Percentiles rank a stretch among this genome's conserved stretches.
These are phyloP conservation scores for Dipodascopsis tothii DNA, from an alignment of 805 yeast species.

Conservation along the genomic window DNA sequence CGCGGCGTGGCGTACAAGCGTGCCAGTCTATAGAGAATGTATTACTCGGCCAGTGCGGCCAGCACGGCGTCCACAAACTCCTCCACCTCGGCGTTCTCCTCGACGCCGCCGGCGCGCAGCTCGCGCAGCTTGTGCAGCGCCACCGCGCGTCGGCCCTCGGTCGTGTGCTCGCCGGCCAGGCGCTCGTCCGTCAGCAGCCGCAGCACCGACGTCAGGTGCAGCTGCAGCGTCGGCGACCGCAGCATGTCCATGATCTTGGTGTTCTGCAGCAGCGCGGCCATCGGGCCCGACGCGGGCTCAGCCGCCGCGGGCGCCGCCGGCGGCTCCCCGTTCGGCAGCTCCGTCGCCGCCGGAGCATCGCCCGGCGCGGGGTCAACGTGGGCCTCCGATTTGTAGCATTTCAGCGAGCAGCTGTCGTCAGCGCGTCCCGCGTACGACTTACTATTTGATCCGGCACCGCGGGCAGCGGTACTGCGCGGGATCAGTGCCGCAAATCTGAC, in stretches of 20 bases:
- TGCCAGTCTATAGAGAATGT: constrained; percentile 4
- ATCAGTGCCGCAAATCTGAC: constrained; percentile 35
- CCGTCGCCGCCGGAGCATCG: constrained; percentile 3
- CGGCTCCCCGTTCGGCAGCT: background rate
- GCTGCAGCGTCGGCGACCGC: constrained; percentile 45
- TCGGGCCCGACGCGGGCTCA: constrained; percentile 25
- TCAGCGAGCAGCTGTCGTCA: constrained; percentile 44
- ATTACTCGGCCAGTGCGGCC: constrained; percentile 21
- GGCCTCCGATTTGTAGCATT: constrained; percentile 36
- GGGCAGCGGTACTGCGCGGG: constrained; percentile 54
- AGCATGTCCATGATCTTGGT: constrained; percentile 41
- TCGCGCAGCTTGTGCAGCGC: constrained; percentile 56
- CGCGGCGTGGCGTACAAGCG: constrained; percentile 14
- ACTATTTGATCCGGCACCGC: constrained; percentile 34
- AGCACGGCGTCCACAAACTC: constrained; percentile 51
- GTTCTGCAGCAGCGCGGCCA: constrained; percentile 36
- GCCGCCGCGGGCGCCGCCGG: background rate
- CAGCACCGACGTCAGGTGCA: constrained; percentile 46
- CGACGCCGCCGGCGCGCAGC: constrained; percentile 56
- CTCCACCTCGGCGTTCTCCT: constrained; percentile 60
- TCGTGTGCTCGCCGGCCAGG: constrained; percentile 42
- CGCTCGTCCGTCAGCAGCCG: constrained; percentile 43
- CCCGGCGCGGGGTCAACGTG: constrained; percentile 31
- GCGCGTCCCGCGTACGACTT: constrained; percentile 6
- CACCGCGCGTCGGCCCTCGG: constrained; percentile 50